Evolutionary conservation across 139 green algal species (phyloP), one percentile per base, ranked within the genome.

Genomic region (Coccomyxa sp.): DNA sequence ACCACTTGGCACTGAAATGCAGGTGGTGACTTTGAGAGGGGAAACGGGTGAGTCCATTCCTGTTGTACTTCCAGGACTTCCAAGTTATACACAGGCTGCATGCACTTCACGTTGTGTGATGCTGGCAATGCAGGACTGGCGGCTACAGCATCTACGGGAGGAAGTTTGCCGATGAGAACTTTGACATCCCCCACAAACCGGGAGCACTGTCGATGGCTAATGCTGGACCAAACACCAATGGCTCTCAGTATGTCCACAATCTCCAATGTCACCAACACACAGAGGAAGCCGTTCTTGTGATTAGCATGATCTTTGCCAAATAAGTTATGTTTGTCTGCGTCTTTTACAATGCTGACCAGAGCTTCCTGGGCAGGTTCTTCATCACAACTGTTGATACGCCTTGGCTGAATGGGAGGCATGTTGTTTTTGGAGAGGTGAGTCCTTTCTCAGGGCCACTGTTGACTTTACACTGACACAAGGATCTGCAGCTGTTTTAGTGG

Each of bases 371-470:
- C 38, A 92, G 88, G 59, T 94, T 97, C 81, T 97, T 96, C 86
- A 77, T 97, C 25, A 93, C 88, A 80, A 94, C 91, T 0, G 92
- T 87, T 9, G 74, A 88, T 18, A 89, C 81, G 21, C 88, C 92
- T 0, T 97, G 94, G 94, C 89, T 97, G 27, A 90, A 97, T 78
- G 86, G 85, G 80, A 96, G 95, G 86, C 94, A 97, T 63, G 93
- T 97, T 1, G 94, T 98, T 15, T 98, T 98, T 91, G 95, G 95
- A 7, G 80, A 85, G 76, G 76, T 78, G 71, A 51, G 18, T 71
- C 63, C 63, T 71, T 71, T 71, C 38, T 51, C 38, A 51, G 3
- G 38, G 38, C 38, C 7, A 51, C 38, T 51, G 38, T 51, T 51
- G 38, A 11, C 38, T 51, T 7, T 51, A 51, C 38, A 7, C 38